Conservation (phyloP, 2,329 filamentous ascomycete genomes). For the Teratosphaeria epicoccoides region DNA sequence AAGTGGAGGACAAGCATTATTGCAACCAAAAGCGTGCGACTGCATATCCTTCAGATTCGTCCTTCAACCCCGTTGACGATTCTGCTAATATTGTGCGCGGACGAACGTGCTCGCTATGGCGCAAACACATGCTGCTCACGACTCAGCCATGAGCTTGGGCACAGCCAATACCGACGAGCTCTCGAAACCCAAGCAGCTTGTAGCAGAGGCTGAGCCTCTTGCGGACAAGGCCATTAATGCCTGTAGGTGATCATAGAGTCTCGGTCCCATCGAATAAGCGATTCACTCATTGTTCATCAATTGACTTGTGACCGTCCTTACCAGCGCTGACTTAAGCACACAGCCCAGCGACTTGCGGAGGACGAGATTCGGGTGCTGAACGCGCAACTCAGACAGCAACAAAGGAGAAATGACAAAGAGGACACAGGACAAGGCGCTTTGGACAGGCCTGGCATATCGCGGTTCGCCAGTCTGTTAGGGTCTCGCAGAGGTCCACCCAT, state of each 20-base stretch:
- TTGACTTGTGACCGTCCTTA: background rate
- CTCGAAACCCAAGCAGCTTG: slow-evolving; percentile 48
- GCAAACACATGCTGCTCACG: slow-evolving; percentile 23
- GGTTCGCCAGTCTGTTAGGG: slow-evolving; percentile 35
- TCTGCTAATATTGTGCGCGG: background rate
- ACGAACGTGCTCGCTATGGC: slow-evolving; percentile 11
- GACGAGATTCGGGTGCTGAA: slow-evolving; percentile 59
- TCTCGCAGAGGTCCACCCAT: slow-evolving; percentile 28
- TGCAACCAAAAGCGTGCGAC: too few relatives aligned
- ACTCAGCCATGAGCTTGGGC: slow-evolving; percentile 48
- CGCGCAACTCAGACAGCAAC: slow-evolving; percentile 24
- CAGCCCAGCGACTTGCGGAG: slow-evolving; percentile 49
- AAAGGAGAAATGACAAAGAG: slow-evolving; percentile 12
- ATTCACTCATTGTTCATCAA: background rate
- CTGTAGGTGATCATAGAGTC: slow-evolving; percentile 30
- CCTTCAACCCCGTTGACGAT: background rate
- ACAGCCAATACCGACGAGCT: slow-evolving; percentile 11
- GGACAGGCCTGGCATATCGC: slow-evolving; percentile 23
- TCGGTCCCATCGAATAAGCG: background rate
- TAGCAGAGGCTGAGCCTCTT: slow-evolving; percentile 58
- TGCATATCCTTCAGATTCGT: background rate
- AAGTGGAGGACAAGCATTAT: background rate
- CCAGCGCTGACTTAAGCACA: background rate
- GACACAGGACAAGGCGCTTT: slow-evolving; percentile 19
- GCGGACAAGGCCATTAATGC: slow-evolving; percentile 59